Percentiles rank a stretch among this genome's conserved stretches.
These are phyloP conservation scores for Daldinia sp. DNA, from an alignment of 2,329 filamentous ascomycete species.

Conservation along the genomic window DNA sequence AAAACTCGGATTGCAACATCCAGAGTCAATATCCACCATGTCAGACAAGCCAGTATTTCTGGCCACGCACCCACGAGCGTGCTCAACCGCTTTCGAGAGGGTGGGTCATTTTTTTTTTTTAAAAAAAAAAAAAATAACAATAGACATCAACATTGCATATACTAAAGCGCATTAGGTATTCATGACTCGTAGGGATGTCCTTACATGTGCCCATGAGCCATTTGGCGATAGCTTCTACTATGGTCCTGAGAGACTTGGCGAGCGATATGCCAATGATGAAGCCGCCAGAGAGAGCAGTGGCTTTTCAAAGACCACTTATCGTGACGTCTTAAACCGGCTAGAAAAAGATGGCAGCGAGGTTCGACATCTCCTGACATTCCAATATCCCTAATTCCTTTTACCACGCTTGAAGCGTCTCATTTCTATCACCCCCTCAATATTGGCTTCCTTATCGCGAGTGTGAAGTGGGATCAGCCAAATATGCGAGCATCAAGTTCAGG, in stretches of 20 bases:
- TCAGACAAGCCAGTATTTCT: slow-evolving; percentile 86
- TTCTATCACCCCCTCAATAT: slow-evolving; percentile 32
- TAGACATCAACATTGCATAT: slow-evolving; percentile 22
- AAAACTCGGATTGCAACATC: slow-evolving; percentile 41
- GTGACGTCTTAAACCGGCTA: slow-evolving; percentile 79
- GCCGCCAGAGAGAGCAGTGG: slow-evolving; percentile 66
- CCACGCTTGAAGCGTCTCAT: neutral
- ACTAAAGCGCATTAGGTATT: slow-evolving; percentile 71
- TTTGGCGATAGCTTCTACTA: slow-evolving; percentile 98
- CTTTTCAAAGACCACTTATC: slow-evolving; percentile 74
- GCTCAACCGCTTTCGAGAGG: slow-evolving; percentile 96
- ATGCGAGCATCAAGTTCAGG: neutral
- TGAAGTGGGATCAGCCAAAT: slow-evolving; percentile 7
- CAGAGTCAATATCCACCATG: slow-evolving; percentile 58
- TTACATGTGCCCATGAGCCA: slow-evolving; percentile 90
- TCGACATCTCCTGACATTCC: slow-evolving; percentile 46
- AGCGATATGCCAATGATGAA: slow-evolving; percentile 77
- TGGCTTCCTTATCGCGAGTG: slow-evolving; percentile 30
- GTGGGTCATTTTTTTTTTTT: too few species aligned
- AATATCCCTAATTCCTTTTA: slow-evolving; percentile 29
- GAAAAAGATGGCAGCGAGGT: slow-evolving; percentile 78
- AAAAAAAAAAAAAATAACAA: slow-evolving; percentile 9
- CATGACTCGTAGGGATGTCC: slow-evolving; percentile 86
- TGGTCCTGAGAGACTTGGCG: slow-evolving; percentile 85
- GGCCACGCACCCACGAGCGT: slow-evolving; percentile 91